Evolutionary conservation across 2,329 filamentous ascomycete genomes (phyloP), one percentile per base, ranked within the genome.

Genomic region (Didymella sp.): DNA sequence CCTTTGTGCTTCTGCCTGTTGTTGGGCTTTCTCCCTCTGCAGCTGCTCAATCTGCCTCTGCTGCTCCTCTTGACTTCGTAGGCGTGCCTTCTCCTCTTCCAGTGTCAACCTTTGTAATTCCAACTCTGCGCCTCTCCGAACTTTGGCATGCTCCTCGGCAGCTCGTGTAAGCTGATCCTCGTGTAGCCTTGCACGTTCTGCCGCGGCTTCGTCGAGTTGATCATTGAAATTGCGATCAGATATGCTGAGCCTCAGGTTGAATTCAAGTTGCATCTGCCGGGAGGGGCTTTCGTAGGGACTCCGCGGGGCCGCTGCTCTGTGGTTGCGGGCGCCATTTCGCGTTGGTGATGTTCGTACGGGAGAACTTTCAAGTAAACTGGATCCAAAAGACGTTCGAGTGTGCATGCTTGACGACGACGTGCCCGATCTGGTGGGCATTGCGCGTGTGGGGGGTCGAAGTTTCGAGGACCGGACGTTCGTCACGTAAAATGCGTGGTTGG

Each of bases 161-260:
- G 88, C 88, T 43, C 84, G 83, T 42, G 84, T 84, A 15, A 94
- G 82, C 13, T 89, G 88, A 64, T 87, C 84, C 56, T 83, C 82
- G 70, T 91, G 88, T 52, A 80, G 81, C 46, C 84, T 79, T 69
- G 88, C 87, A 30, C 83, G 84, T 61, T 90, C 87, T 31, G 84
- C 82, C 28, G 85, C 81, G 48, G 86, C 84, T 37, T 80, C 79
- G 56, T 92, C 87, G 25, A 91, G 83, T 22, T 80, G 82, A 21
- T 86, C 82, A 38, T 86, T 80, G 58, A 85, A 84, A 8, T 77
- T 70, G 2, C 73, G 73, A 46, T 81, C 77, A 8, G 75, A 75
- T 27, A 76, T 72, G 49, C 78, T 72, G 49, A 77, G 71, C n/a
- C 80, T 68, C 49, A 76, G 68, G 50, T 74, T 75, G 62, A 81